Evolutionary conservation across 257 asterid species (phyloP).

Genomic region (Solanum medicagineum): DNA sequence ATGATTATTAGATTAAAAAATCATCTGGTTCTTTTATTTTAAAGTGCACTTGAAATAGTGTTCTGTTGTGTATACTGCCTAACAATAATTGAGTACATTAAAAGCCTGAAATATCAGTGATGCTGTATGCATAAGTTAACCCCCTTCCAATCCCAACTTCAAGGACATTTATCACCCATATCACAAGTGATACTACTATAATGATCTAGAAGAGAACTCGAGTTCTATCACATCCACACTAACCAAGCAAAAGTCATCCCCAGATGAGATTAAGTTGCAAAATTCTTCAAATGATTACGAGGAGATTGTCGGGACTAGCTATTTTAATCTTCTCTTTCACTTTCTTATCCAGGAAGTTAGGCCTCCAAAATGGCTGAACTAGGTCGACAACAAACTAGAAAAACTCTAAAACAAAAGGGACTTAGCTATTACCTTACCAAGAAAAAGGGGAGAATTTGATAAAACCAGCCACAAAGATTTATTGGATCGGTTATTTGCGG

Average conservation of each 20-base stretch:
- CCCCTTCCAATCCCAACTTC: neutral
- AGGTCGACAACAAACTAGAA: neutral
- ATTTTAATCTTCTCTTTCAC: neutral
- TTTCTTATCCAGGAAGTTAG: neutral
- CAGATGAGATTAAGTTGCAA: neutral
- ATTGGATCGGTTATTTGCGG: neutral
- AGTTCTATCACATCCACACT: neutral
- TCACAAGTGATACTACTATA: neutral
- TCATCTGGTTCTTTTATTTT: neutral
- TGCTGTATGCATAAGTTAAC: neutral
- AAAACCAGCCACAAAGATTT: neutral
- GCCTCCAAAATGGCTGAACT: neutral
- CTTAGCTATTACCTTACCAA: neutral
- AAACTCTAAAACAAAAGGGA: neutral
- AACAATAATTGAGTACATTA: neutral
- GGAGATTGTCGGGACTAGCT: neutral
- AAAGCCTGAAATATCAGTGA: neutral
- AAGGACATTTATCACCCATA: neutral
- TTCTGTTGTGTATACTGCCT: neutral
- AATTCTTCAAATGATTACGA: neutral
- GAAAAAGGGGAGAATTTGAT: neutral
- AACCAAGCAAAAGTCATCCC: neutral
- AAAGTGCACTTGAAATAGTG: neutral
- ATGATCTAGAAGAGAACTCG: neutral
- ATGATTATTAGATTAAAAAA: neutral